phyloP scores from a whole-genome alignment of 2,329 filamentous ascomycete species.

The Chrysoporthe cubensis region DNA sequence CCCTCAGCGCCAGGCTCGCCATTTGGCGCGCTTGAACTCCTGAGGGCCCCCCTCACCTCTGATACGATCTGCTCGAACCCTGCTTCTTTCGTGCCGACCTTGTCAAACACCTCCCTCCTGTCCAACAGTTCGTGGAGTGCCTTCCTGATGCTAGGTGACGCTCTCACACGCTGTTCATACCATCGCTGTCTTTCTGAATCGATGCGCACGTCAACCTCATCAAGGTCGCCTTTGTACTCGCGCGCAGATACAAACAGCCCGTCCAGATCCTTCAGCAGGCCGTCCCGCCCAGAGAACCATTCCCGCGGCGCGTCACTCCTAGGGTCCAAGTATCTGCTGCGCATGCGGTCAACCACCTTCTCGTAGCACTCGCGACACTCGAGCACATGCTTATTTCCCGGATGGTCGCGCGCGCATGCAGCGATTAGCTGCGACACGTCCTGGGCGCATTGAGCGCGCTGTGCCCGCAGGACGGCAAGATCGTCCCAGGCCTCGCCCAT shows the following conservation, averaged over 20 bases:
- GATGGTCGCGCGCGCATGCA: slow-evolving; percentile 48
- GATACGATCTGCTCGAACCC: slow-evolving; percentile 30
- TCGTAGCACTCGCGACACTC: slow-evolving; percentile 55
- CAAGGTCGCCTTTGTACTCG: slow-evolving; percentile 46
- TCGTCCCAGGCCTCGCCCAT: slow-evolving; percentile 20
- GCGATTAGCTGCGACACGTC: slow-evolving; percentile 48
- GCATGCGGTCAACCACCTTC: slow-evolving; percentile 51
- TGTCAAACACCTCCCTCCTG: slow-evolving; percentile 23
- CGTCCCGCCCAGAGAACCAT: slow-evolving; percentile 56
- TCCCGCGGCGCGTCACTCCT: slow-evolving; percentile 39
- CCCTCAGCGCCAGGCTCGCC: slow-evolving; percentile 9
- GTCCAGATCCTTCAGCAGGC: slow-evolving; percentile 56
- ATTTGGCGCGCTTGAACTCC: background rate
- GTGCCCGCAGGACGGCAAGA: slow-evolving; percentile 19
- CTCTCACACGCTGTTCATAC: slow-evolving; percentile 46
- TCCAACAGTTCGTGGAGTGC: slow-evolving; percentile 31
- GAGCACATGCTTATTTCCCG: slow-evolving; percentile 44
- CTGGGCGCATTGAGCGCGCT: slow-evolving; percentile 41
- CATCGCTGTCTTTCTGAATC: slow-evolving; percentile 56
- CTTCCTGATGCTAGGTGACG: slow-evolving; percentile 31
- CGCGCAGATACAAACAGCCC: slow-evolving; percentile 53
- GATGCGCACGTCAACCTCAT: slow-evolving; percentile 54
- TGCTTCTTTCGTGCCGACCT: slow-evolving; percentile 25
- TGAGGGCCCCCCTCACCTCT: slow-evolving; percentile 28
- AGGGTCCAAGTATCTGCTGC: slow-evolving; percentile 43